Evolutionary conservation across 352 stramenopile genomes (phyloP).

Genomic region (Blastocystis sp.): DNA sequence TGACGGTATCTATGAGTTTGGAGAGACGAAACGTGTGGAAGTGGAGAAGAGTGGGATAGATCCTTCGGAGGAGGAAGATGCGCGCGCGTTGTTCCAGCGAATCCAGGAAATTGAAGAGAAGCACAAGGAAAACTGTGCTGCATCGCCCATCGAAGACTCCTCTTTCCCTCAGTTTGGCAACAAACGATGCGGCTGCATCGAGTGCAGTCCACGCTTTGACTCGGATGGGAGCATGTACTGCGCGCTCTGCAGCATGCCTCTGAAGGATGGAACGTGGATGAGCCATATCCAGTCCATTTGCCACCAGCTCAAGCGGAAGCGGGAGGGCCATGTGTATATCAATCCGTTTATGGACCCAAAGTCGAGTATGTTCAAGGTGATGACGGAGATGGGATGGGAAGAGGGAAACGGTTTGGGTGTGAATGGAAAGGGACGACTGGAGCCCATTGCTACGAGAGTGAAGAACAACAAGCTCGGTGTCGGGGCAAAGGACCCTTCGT

Average conservation of each 20-base stretch:
- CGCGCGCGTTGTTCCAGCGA: constrained; percentile 8
- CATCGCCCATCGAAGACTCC: background rate
- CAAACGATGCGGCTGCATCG: constrained; percentile 11
- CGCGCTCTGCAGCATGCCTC: constrained; percentile 3
- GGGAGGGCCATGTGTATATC: constrained; percentile 33
- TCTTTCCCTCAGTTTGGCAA: constrained; percentile 1
- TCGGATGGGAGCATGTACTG: constrained; percentile 26
- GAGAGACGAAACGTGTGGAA: background rate
- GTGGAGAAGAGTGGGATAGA: background rate
- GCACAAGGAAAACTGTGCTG: background rate
- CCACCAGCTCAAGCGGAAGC: constrained; percentile 52
- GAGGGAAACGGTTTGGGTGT: constrained; percentile 53
- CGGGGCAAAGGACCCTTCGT: constrained; percentile 35
- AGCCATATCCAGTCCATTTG: constrained; percentile 44
- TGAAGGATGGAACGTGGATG: constrained; percentile 17
- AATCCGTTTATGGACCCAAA: constrained; percentile 37
- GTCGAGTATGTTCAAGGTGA: constrained; percentile 14
- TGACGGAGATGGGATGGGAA: constrained; percentile 68
- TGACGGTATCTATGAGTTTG: background rate
- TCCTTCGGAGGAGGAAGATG: constrained; percentile 21
- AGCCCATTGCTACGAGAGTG: constrained; percentile 59
- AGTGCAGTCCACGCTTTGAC: constrained; percentile 39
- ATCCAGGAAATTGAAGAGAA: constrained; percentile 59
- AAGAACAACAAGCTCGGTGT: constrained; percentile 67
- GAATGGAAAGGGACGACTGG: constrained; percentile 41